Conservation (phyloP, 768 basidiomycete species). For the Trametes cubensis region DNA sequence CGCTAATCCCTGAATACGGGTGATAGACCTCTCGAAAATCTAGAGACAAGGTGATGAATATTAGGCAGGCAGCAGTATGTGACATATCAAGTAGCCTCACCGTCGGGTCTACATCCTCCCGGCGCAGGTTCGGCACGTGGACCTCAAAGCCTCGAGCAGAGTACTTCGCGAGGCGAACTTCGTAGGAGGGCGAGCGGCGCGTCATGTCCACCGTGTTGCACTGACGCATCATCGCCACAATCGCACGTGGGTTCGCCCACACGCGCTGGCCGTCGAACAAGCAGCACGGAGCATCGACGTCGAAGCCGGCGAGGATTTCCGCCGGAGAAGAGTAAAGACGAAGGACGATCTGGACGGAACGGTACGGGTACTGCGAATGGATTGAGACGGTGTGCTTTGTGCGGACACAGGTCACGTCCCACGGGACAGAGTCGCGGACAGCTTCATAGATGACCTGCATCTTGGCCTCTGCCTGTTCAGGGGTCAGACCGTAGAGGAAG, state of each 20-base stretch:
- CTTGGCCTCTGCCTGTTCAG: slow-evolving; percentile 64
- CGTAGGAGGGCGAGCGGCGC: slow-evolving; percentile 66
- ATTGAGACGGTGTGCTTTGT: slow-evolving; percentile 69
- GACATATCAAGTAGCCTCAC: slow-evolving; percentile 34
- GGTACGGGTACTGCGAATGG: slow-evolving; percentile 66
- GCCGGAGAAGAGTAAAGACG: slow-evolving; percentile 65
- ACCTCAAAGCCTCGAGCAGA: slow-evolving; percentile 57
- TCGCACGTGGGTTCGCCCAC: slow-evolving; percentile 60
- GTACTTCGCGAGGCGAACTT: slow-evolving; percentile 64
- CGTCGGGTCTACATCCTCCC: slow-evolving; percentile 60
- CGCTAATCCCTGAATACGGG: slow-evolving; percentile 59
- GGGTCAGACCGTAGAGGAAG: slow-evolving; percentile 61
- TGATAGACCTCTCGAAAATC: slow-evolving; percentile 65
- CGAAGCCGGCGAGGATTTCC: slow-evolving; percentile 68
- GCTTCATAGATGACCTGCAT: slow-evolving; percentile 62
- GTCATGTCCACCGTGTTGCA: slow-evolving; percentile 64
- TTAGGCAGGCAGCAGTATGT: neutral
- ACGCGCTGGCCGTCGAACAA: slow-evolving; percentile 57
- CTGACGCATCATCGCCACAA: slow-evolving; percentile 68
- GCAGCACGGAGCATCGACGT: slow-evolving; percentile 66
- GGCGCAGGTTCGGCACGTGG: slow-evolving; percentile 53
- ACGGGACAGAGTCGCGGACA: slow-evolving; percentile 64
- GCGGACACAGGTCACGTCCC: slow-evolving; percentile 69
- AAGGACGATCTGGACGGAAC: slow-evolving; percentile 67
- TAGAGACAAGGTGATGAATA: slow-evolving; percentile 22